These are phyloP conservation scores for Clavulina sp. DNA, from an alignment of 768 basidiomycete species.

Conservation along the genomic window DNA sequence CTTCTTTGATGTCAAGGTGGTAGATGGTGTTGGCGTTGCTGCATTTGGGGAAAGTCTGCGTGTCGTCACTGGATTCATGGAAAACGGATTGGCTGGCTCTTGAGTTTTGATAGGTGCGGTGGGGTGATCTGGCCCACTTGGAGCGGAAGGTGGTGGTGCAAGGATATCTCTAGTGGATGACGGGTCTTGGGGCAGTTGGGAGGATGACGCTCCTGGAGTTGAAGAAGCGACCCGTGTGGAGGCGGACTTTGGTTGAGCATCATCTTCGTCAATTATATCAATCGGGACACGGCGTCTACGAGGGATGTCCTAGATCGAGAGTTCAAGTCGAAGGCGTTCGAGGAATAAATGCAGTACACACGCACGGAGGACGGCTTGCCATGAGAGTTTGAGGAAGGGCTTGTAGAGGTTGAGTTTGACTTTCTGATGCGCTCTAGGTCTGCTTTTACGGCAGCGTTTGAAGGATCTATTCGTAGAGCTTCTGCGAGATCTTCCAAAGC, in stretches of 20 bases:
- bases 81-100: conserved; percentile 3
- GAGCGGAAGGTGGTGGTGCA: too few relatives aligned
- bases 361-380: too few relatives aligned
- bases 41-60: conserved; percentile 2
- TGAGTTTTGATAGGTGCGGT: neutral
- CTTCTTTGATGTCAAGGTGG: neutral
- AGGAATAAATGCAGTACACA: too few relatives aligned
- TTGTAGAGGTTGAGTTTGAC: too few relatives aligned
- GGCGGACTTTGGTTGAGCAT: too few relatives aligned
- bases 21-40: conserved; percentile 5
- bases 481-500: conserved; percentile 36
- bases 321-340: too few relatives aligned
- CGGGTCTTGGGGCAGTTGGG: too few relatives aligned
- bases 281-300: conserved; percentile 12
- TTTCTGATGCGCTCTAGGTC: too few relatives aligned
- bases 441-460: conserved; percentile 41
- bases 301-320: too few relatives aligned
- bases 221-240: neutral
- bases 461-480: conserved; percentile 43
- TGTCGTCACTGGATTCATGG: conserved; percentile 12
- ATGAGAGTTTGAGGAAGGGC: too few relatives aligned
- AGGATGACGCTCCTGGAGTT: too few relatives aligned
- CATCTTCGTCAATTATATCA: conserved; percentile 8
- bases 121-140: neutral
- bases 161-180: too few relatives aligned